Evolutionary conservation across 805 yeast genomes (phyloP).

Genomic region (Ogataea corticis): DNA sequence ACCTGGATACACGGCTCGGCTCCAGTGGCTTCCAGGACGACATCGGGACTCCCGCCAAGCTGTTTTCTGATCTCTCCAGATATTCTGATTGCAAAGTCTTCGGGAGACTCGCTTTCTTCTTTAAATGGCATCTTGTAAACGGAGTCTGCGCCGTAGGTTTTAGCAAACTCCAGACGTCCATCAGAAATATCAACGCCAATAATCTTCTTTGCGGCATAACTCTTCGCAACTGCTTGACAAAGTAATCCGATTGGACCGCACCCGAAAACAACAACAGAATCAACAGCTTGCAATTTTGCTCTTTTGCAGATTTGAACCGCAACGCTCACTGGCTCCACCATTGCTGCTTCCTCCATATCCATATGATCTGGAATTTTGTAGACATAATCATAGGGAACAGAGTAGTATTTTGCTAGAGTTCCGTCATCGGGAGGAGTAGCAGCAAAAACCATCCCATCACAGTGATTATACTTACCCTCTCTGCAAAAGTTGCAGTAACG

Average conservation of each 20-base stretch:
- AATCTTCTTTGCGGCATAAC: conserved; percentile 74
- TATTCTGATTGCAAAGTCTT: conserved; percentile 38
- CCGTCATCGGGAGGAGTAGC: conserved; percentile 90
- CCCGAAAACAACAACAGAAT: conserved; percentile 72
- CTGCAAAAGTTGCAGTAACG: conserved; percentile 73
- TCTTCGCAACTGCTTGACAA: conserved; percentile 68
- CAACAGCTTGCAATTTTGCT: conserved; percentile 63
- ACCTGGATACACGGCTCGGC: conserved; percentile 72
- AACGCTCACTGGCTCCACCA: conserved; percentile 83
- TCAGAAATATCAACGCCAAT: conserved; percentile 71
- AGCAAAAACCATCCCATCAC: conserved; percentile 87
- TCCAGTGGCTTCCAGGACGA: conserved; percentile 83
- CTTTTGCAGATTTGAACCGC: conserved; percentile 79
- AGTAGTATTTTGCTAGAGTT: conserved; percentile 70
- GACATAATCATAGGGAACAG: conserved; percentile 81
- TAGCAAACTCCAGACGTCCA: conserved; percentile 64
- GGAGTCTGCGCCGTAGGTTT: conserved; percentile 60
- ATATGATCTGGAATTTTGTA: conserved; percentile 78
- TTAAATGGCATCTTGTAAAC: conserved; percentile 47
- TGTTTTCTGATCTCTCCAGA: conserved; percentile 35
- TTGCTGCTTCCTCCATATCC: conserved; percentile 80
- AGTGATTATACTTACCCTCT: conserved; percentile 76
- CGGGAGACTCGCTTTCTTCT: conserved; percentile 46
- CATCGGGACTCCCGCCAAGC: conserved; percentile 38
- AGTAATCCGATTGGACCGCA: conserved; percentile 89